These are phyloP conservation scores for Zasmidium cellare DNA, from an alignment of 2,329 filamentous ascomycete species.

Conservation along the genomic window DNA sequence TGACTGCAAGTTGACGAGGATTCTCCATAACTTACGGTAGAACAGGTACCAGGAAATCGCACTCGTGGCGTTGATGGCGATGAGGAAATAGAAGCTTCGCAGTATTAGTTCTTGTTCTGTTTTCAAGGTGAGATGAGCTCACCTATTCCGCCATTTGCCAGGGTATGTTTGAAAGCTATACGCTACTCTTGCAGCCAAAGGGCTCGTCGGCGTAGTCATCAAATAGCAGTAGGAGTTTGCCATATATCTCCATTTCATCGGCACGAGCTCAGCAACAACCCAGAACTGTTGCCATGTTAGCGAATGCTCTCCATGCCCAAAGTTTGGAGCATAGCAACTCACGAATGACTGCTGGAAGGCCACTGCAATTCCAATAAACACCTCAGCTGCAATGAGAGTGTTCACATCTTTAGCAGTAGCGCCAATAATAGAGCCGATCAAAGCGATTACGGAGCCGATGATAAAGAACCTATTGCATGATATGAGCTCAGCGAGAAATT, in stretches of 20 bases:
- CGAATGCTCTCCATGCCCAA: neutral
- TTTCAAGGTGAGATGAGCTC: neutral
- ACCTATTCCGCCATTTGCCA: conserved; percentile 22
- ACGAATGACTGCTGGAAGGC: conserved; percentile 42
- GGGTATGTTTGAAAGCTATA: conserved; percentile 25
- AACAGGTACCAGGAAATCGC: conserved; percentile 33
- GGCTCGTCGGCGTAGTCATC: conserved; percentile 26
- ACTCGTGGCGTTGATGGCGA: conserved; percentile 35
- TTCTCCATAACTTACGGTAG: conserved; percentile 23
- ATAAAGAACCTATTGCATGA: conserved; percentile 32
- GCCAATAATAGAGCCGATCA: conserved; percentile 40
- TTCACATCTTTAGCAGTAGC: conserved; percentile 27
- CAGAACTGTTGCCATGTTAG: conserved; percentile 13
- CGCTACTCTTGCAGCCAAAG: conserved; percentile 26
- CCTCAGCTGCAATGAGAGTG: conserved; percentile 29
- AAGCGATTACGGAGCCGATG: conserved; percentile 33
- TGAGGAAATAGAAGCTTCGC: conserved; percentile 25
- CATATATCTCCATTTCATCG: conserved; percentile 32
- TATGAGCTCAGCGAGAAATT: neutral
- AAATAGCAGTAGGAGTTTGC: conserved; percentile 28
- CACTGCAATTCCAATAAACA: conserved; percentile 40
- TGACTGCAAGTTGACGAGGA: neutral
- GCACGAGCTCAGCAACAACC: conserved; percentile 41
- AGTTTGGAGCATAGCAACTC: neutral
- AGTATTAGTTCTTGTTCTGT: too few species aligned